These are phyloP conservation scores for Thamnidium elegans DNA, from an alignment of 192 early-diverging fungal species.

Conservation along the genomic window DNA sequence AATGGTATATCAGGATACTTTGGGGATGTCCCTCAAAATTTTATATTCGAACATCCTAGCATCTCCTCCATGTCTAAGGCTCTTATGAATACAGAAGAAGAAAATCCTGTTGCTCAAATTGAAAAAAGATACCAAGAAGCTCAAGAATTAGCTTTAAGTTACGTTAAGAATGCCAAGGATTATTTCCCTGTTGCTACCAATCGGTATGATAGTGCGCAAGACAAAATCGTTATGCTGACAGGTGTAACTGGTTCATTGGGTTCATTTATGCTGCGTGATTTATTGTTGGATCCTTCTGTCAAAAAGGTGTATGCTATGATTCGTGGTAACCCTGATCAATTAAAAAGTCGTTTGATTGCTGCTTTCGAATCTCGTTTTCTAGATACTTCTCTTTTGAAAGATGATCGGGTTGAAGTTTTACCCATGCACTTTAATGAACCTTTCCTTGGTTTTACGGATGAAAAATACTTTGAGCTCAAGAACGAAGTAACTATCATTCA, in stretches of 20 bases:
- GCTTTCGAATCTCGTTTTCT: slow-evolving; percentile 26
- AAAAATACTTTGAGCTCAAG: slow-evolving; percentile 23
- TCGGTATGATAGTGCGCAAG: not conserved
- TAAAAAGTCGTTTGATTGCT: slow-evolving; percentile 7
- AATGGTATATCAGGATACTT: slow-evolving; percentile 15
- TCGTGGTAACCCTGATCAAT: slow-evolving; percentile 22
- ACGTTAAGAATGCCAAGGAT: slow-evolving; percentile 13
- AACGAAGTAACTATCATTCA: slow-evolving; percentile 30
- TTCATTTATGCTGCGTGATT: slow-evolving; percentile 22
- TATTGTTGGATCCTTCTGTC: slow-evolving; percentile 21
- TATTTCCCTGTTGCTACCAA: slow-evolving; percentile 13
- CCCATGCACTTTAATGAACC: slow-evolving; percentile 21
- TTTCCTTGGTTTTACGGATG: slow-evolving; percentile 24
- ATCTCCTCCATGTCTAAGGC: slow-evolving; percentile 10
- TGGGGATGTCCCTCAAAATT: slow-evolving; percentile 23
- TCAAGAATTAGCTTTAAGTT: slow-evolving; percentile 11
- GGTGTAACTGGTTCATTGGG: slow-evolving; percentile 40
- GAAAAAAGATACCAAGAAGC: slow-evolving; percentile 12
- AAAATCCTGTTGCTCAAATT: not conserved
- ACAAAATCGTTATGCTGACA: slow-evolving; percentile 29
- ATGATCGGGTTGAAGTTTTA: slow-evolving; percentile 8
- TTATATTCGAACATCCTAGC: slow-evolving; percentile 29
- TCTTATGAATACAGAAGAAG: not conserved
- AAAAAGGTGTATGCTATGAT: slow-evolving; percentile 32
- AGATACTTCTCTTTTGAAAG: slow-evolving; percentile 17